Evolutionary conservation across 345 rosid species (phyloP).

Genomic region (Salix brachista): DNA sequence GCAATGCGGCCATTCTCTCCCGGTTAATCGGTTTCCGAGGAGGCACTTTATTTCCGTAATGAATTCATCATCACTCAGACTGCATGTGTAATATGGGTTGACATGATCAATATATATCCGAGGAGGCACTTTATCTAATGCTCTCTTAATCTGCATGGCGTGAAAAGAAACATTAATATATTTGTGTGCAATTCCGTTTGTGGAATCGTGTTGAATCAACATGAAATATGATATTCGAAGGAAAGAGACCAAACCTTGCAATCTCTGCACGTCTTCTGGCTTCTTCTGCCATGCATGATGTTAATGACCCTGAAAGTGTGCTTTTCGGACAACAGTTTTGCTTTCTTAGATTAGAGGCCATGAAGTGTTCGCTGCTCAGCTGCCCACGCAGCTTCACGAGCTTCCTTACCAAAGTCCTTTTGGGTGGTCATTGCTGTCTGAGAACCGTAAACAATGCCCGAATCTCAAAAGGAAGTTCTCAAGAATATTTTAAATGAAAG

Average conservation of each 20-base stretch:
- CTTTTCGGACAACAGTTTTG: slow-evolving; percentile 38
- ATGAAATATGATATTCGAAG: not conserved
- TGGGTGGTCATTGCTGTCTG: slow-evolving; percentile 58
- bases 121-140: not conserved
- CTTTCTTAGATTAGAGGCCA: slow-evolving; percentile 39
- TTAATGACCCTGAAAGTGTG: slow-evolving; percentile 43
- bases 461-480: not conserved
- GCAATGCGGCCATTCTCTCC: too few species aligned
- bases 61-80: too few species aligned
- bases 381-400: slow-evolving; percentile 61
- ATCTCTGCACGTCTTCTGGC: slow-evolving; percentile 63
- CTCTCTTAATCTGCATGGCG: slow-evolving; percentile 46
- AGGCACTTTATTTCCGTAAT: too few species aligned
- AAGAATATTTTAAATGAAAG: not conserved
- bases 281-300: slow-evolving; percentile 58
- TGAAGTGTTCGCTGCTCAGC: slow-evolving; percentile 54
- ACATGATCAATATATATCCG: slow-evolving; percentile 11
- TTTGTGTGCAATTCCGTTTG: not conserved
- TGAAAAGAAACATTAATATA: not conserved
- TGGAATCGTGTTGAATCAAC: not conserved
- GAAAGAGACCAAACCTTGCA: slow-evolving; percentile 35
- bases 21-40: too few species aligned
- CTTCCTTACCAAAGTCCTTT: slow-evolving; percentile 59
- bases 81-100: too few species aligned
- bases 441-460: not conserved